Percentiles rank a stretch among this genome's conserved stretches.
phyloP scores from a whole-genome alignment of 495 filamentous ascomycete genomes.

The Polyplosphaeria fusca region DNA sequence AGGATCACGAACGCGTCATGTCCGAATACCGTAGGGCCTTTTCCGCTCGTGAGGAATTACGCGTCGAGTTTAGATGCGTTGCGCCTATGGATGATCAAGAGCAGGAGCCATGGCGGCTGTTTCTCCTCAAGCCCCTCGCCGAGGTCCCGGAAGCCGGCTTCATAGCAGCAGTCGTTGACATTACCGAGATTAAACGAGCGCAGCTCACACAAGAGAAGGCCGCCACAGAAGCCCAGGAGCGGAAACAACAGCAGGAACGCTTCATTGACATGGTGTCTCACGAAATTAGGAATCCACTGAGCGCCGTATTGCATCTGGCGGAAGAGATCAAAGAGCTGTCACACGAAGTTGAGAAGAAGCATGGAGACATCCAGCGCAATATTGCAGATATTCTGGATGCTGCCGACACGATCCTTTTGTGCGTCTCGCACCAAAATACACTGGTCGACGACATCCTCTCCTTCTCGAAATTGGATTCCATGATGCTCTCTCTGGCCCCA shows the following conservation, averaged over 20 bases:
- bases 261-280: conserved; percentile 39
- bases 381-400: conserved; percentile 33
- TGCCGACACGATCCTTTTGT: conserved; percentile 40
- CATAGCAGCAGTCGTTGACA: conserved; percentile 41
- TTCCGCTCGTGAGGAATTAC: conserved; percentile 29
- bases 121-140: conserved; percentile 36
- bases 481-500: conserved; percentile 39
- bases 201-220: conserved; percentile 38
- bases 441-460: conserved; percentile 43
- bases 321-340: conserved; percentile 38
- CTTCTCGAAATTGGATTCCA: conserved; percentile 42
- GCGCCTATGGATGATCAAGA: neutral
- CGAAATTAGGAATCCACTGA: conserved; percentile 41
- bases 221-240: conserved; percentile 37
- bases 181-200: conserved; percentile 40
- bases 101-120: conserved; percentile 38
- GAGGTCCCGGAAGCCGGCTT: conserved; percentile 40
- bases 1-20: conserved; percentile 41
- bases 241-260: conserved; percentile 41
- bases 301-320: conserved; percentile 39
- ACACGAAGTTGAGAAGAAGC: conserved; percentile 13
- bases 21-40: conserved; percentile 39
- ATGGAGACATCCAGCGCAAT: neutral
- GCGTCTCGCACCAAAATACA: conserved; percentile 38
- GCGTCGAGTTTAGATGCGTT: conserved; percentile 37